Base-by-base conservation (phyloP, 768 basidiomycete species). In the Russula foetens region DNA sequence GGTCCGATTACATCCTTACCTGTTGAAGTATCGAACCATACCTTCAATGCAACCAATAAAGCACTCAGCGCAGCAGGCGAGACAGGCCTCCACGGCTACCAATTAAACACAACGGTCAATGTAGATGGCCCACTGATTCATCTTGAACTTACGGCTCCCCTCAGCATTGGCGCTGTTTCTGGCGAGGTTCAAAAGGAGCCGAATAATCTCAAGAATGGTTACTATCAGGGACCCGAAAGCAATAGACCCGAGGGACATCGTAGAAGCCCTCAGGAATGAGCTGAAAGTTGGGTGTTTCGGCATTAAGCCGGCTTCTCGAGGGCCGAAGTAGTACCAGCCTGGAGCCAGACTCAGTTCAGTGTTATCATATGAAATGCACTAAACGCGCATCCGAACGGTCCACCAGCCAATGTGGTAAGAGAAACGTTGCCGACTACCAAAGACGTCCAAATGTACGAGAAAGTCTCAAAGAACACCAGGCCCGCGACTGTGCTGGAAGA, bases 151-250 rank as follows among this genome's bases (percentile, higher is more conserved):
- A 88, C 87, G 83, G 69, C 84, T 79, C 5, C 85, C 88, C 38
- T 88, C 81, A 0, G 77, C 76, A 45, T 77, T 77, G 1, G 86
- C 85, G 59, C 78, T 83, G 64, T 85, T 78, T 62, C 80, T 74
- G n/a, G 76, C 76, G 35, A 79, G 75, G 52, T 81, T 79, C 28
- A 92, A 69, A 45, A 90, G 66, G 67, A 90, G 72, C 50, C 81
- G 75, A 44, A 91, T 59, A 17, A 90, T 69, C 62, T 92, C 90
- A 44, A 93, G 73, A 33, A 92, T 69, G 0, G 92, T 90, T 29
- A 93, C 90, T 58, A 92, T 87, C 66, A 93, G 74, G 15, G 85
- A 88, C 15, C 90, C 90, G 69, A 94, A 92, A 0, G 90, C 88
- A 63, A 92, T 89, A 2, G 88, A 90, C 8, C 90, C 92, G 33